Evolutionary conservation across 441 rosid genomes (phyloP).

Genomic region (Geranium incanum): DNA sequence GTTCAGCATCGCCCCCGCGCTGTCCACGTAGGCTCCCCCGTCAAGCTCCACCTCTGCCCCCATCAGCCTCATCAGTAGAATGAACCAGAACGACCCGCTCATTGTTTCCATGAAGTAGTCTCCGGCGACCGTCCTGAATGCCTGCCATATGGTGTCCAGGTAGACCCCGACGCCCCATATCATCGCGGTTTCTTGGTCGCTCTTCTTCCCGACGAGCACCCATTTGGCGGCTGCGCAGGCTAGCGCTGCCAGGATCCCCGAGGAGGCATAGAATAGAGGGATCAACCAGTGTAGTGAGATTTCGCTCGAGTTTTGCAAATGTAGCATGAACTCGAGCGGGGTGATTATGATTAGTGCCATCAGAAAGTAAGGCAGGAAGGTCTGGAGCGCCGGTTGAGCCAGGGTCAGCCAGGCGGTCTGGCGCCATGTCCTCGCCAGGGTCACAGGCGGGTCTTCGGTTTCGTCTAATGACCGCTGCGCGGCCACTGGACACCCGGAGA

Average conservation of each 20-base stretch:
- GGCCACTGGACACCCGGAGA: slow-evolving; percentile 61
- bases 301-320: slow-evolving; percentile 25
- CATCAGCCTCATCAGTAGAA: slow-evolving; percentile 49
- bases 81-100: slow-evolving; percentile 36
- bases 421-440: slow-evolving; percentile 43
- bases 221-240: slow-evolving; percentile 44
- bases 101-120: slow-evolving; percentile 59
- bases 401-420: slow-evolving; percentile 44
- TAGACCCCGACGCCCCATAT: slow-evolving; percentile 50
- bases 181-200: slow-evolving; percentile 39
- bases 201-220: slow-evolving; percentile 55
- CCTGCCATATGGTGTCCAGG: slow-evolving; percentile 64
- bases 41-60: slow-evolving; percentile 43
- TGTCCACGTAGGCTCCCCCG: slow-evolving; percentile 45
- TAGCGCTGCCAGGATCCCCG: slow-evolving; percentile 38
- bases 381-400: slow-evolving; percentile 52
- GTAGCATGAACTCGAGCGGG: slow-evolving; percentile 31
- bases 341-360: slow-evolving; percentile 33
- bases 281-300: slow-evolving; percentile 36
- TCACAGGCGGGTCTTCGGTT: slow-evolving; percentile 24
- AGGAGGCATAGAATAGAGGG: slow-evolving; percentile 43
- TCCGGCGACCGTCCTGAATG: slow-evolving; percentile 45
- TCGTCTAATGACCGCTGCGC: slow-evolving; percentile 25
- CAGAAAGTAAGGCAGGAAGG: slow-evolving; percentile 45
- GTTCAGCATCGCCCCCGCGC: slow-evolving; percentile 54